Evolutionary conservation across 306 rosid genomes (phyloP).

Genomic region (Medicago truncatula): MtrunA17r5.0-ANR NC_053044.1:40784001-40784500

Average conservation of each 20-base stretch:
- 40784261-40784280: neutral
- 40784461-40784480: conserved; percentile 76
- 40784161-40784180: too few relatives aligned
- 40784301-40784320: neutral
- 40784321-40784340: neutral
- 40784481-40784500: conserved; percentile 39
- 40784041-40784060: neutral
- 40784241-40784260: neutral
- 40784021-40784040: too few relatives aligned
- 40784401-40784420: conserved; percentile 49
- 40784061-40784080: neutral
- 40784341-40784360: neutral
- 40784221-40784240: neutral
- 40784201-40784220: neutral
- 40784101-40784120: neutral
- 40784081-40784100: neutral
- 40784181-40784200: neutral
- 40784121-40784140: too few relatives aligned
- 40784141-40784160: too few relatives aligned
- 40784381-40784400: conserved; percentile 57
- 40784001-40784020: too few relatives aligned
- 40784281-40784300: neutral
- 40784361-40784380: neutral
- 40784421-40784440: conserved; percentile 56
- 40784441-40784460: conserved; percentile 54